These are phyloP conservation scores for Phytophthora pini DNA, from an alignment of 352 stramenopile species.

Conservation along the genomic window DNA sequence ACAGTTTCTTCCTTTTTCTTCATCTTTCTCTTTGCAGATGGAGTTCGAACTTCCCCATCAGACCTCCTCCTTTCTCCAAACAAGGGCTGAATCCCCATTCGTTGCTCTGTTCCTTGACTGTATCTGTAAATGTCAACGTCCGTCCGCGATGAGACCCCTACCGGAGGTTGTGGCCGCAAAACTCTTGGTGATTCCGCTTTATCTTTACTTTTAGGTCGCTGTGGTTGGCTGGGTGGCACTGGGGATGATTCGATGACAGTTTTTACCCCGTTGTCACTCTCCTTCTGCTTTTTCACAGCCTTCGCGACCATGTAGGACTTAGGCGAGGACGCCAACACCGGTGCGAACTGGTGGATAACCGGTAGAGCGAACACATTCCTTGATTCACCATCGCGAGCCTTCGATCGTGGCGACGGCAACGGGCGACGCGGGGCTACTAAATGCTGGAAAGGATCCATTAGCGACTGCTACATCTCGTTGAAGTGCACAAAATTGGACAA, in stretches of 20 bases:
- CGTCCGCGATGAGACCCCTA: slow-evolving; percentile 48
- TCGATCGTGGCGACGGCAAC: slow-evolving; percentile 47
- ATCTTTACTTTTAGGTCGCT: slow-evolving; percentile 24
- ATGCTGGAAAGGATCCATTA: slow-evolving; percentile 31
- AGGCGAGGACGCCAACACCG: slow-evolving; percentile 51
- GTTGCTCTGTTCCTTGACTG: slow-evolving; percentile 53
- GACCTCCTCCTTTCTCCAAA: slow-evolving; percentile 67
- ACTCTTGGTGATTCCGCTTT: slow-evolving; percentile 33
- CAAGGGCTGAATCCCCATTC: slow-evolving; percentile 75
- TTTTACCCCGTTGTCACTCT: neutral
- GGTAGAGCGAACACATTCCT: slow-evolving; percentile 60
- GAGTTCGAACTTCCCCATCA: slow-evolving; percentile 26
- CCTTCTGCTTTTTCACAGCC: slow-evolving; percentile 10
- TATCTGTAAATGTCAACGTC: slow-evolving; percentile 75
- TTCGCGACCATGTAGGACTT: slow-evolving; percentile 38
- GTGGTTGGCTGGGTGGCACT: slow-evolving; percentile 11
- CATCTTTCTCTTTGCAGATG: slow-evolving; percentile 35
- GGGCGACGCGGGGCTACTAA: slow-evolving; percentile 13
- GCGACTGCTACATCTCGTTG: slow-evolving; percentile 14
- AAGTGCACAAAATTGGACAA: slow-evolving; percentile 18
- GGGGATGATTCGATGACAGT: neutral
- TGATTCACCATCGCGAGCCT: slow-evolving; percentile 33
- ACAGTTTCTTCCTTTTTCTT: slow-evolving; percentile 11
- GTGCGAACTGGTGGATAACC: slow-evolving; percentile 69
- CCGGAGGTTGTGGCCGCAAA: slow-evolving; percentile 44